Percentiles rank a stretch among this genome's conserved stretches.
Conservation (phyloP, 352 stramenopile genomes). For the Halophytophthora polymorphica region DNA sequence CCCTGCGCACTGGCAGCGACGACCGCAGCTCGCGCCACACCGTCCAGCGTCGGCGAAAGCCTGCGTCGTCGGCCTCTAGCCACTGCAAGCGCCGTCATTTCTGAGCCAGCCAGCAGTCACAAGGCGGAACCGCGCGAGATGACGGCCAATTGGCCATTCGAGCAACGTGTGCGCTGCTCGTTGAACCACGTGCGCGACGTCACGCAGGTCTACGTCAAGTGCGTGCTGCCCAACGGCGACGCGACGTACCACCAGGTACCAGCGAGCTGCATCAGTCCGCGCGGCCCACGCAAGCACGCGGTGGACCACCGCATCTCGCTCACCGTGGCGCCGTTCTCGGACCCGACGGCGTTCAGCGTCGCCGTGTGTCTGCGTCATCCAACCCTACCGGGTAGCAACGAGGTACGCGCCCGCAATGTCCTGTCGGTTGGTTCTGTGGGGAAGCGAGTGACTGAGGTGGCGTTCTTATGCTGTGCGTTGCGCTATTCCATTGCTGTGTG, state of each 20-base stretch:
- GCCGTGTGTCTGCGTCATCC: conserved; percentile 37
- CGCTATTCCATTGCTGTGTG: not conserved
- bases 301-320: conserved; percentile 39
- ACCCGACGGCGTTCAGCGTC: conserved; percentile 42
- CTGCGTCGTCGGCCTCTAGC: conserved; percentile 9
- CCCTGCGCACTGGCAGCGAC: conserved; percentile 18
- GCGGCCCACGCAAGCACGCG: conserved; percentile 13
- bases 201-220: conserved; percentile 44
- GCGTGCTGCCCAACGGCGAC: conserved; percentile 39
- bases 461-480: conserved; percentile 8
- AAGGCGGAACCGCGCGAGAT: conserved; percentile 40
- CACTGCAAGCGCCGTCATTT: conserved; percentile 21
- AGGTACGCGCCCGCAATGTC: conserved; percentile 15
- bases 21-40: conserved; percentile 10
- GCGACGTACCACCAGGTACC: conserved; percentile 36
- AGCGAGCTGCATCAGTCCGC: conserved; percentile 10
- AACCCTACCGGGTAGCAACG: conserved; percentile 21
- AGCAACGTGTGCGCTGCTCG: conserved; percentile 27
- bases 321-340: conserved; percentile 48
- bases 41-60: not conserved
- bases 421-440: not conserved
- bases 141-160: conserved; percentile 48
- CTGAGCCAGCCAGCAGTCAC: conserved; percentile 15
- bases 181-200: conserved; percentile 28
- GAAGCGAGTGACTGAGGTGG: conserved; percentile 7